Evolutionary conservation across 345 rosid species (phyloP).

Genomic region (Geranium brycei): DNA sequence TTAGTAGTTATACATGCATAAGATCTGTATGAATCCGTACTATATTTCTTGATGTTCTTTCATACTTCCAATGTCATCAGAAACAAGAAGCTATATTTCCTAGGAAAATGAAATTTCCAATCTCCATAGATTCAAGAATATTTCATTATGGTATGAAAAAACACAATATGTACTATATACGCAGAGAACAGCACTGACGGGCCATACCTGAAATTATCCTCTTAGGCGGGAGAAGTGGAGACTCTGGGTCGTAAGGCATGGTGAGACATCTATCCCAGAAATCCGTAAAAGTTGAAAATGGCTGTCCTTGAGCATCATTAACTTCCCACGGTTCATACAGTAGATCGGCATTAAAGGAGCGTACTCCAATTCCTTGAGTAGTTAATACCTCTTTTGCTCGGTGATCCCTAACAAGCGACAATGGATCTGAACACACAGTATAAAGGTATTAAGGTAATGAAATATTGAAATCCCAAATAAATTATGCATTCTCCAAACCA

Average conservation of each 20-base stretch:
- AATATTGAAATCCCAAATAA: too few relatives aligned
- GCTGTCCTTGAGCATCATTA: constrained; percentile 60
- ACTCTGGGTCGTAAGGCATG: constrained; percentile 93
- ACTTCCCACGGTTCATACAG: constrained; percentile 99
- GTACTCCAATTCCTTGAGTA: constrained; percentile 57
- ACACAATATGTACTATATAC: too few relatives aligned
- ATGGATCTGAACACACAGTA: constrained; percentile 49
- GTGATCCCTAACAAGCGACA: constrained; percentile 91
- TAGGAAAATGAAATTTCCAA: too few relatives aligned
- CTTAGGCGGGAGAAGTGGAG: constrained; percentile 98
- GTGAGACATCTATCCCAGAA: constrained; percentile 94
- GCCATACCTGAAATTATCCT: constrained; percentile 71
- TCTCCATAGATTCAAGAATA: too few relatives aligned
- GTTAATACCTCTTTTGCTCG: constrained; percentile 70
- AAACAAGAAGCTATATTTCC: too few relatives aligned
- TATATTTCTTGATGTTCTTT: too few relatives aligned
- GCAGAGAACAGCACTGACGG: background rate
- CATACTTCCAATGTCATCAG: too few relatives aligned
- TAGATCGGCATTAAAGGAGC: constrained; percentile 84
- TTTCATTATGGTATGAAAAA: too few relatives aligned
- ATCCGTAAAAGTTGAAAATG: constrained; percentile 62
- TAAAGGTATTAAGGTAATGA: too few relatives aligned
- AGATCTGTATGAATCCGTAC: too few relatives aligned
- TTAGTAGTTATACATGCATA: too few relatives aligned
- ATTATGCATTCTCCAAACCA: too few relatives aligned